phyloP scores from a whole-genome alignment of 1,139 yeast species.

The Yamadazyma triangularis region DNA sequence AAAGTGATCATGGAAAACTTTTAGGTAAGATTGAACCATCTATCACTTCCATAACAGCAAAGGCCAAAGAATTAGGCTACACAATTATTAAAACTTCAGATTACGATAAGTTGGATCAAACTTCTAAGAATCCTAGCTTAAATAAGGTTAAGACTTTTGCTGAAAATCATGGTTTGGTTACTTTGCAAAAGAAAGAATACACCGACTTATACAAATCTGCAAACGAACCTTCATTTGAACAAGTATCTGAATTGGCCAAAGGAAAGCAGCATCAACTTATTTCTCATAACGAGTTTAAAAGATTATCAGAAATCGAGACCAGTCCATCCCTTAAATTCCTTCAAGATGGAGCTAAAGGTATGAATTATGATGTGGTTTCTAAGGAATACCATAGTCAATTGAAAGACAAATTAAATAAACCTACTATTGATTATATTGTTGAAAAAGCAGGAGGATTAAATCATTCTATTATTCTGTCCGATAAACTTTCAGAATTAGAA shows the following conservation, averaged over 20 bases:
- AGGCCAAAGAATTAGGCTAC: conserved; percentile 11
- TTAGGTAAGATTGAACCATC: conserved; percentile 12
- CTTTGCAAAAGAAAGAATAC: conserved; percentile 31
- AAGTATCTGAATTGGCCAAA: conserved; percentile 15
- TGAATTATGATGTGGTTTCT: conserved; percentile 9
- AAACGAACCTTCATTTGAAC: conserved; percentile 28
- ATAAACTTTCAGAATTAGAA: conserved; percentile 10
- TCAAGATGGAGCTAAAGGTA: conserved; percentile 12
- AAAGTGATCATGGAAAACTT: conserved; percentile 15
- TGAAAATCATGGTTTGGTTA: conserved; percentile 30
- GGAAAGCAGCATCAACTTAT: conserved; percentile 14
- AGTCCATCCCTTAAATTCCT: conserved; percentile 22
- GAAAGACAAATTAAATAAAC: conserved; percentile 12
- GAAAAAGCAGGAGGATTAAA: conserved; percentile 9
- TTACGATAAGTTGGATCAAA: conserved; percentile 14
- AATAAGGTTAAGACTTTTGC: conserved; percentile 33
- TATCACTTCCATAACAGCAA: conserved; percentile 10
- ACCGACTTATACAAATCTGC: conserved; percentile 32
- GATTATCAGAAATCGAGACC: conserved; percentile 11
- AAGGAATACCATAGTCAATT: conserved; percentile 8
- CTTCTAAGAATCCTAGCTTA: conserved; percentile 29
- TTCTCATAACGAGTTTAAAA: conserved; percentile 6
- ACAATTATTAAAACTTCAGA: conserved; percentile 13
- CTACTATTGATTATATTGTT: conserved; percentile 16
- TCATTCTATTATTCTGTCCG: conserved; percentile 6